Evolutionary conservation across 2,329 filamentous ascomycete species (phyloP), one percentile per base, ranked within the genome.

Genomic region (Pseudocercospora pini-densiflorae): DNA sequence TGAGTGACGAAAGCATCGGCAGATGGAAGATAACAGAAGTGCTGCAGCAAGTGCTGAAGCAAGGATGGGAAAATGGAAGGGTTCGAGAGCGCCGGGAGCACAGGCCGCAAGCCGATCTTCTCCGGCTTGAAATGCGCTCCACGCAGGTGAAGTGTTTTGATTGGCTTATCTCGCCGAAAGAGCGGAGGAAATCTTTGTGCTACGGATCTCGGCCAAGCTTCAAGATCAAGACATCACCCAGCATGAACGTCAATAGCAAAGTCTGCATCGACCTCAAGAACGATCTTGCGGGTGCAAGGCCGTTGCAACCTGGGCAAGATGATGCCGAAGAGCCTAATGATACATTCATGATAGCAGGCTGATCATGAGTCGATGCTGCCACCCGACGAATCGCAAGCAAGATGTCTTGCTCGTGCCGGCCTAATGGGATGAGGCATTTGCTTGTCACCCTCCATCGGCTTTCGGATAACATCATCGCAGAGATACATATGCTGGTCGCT

Each of bases 31-130:
- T 55, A 55, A 55, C 19, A 55, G 47, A 55, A 55, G 27, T 55
- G 23, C 16, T 16, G 51, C 23, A 55, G 24, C 5, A 19, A 12
- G 45, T 19, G 45, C 9, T 33, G 2, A 33, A 36, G 33, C 33
- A 54, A 54, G 49, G 23, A 55, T n/a, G 51, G 27, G 23, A 55
- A 55, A 55, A 29, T 55, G 51, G 51, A 31, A n/a, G 51, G 47
- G 47, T 51, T 51, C 47, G 47, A 51, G 47, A 51, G 21, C 47
- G 47, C 47, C 19, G 47, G 47, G 12, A 51, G 47, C 47, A 51
- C 47, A 54, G 51, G 24, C 51, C 24, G 21, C 27, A 24, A 43
- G 12, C 24, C 51, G 24, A 27, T 29, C 27, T 55, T 31, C 51
- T 55, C 51, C 51, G 51, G 23, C 51, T 5, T 16, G 40, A 43